These are phyloP conservation scores for Penicillium brevicompactum DNA, from an alignment of 2,329 filamentous ascomycete genomes.

Conservation along the genomic window DNA sequence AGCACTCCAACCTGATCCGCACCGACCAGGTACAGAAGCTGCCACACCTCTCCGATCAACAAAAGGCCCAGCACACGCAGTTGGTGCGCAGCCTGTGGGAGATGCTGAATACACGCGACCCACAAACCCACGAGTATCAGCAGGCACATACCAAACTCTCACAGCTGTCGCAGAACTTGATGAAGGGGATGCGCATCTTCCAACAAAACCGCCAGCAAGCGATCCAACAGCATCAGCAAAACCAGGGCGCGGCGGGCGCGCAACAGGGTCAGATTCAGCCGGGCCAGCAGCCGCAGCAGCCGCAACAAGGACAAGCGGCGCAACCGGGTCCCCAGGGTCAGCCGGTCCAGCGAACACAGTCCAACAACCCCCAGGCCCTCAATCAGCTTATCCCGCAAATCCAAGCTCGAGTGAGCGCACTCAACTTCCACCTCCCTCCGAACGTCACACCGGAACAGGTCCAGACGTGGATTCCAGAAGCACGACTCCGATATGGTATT, in stretches of 20 bases:
- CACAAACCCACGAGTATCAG: conserved; percentile 53
- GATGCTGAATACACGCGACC: conserved; percentile 51
- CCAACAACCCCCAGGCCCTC: conserved; percentile 43
- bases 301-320: conserved; percentile 9
- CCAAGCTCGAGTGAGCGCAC: conserved; percentile 47
- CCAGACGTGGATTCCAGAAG: conserved; percentile 50
- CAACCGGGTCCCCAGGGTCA: conserved; percentile 14
- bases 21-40: conserved; percentile 57
- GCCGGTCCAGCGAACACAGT: conserved; percentile 34
- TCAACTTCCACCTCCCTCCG: conserved; percentile 49
- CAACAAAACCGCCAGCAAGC: conserved; percentile 43
- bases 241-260: conserved; percentile 27
- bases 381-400: conserved; percentile 48
- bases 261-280: conserved; percentile 15
- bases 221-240: conserved; percentile 19
- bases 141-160: conserved; percentile 54
- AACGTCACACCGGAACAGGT: conserved; percentile 47
- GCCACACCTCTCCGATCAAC: conserved; percentile 55
- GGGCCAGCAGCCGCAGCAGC: conserved; percentile 10
- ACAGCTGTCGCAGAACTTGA: conserved; percentile 54
- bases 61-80: conserved; percentile 59
- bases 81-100: conserved; percentile 59
- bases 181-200: conserved; percentile 54
- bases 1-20: conserved; percentile 51
- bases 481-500: conserved; percentile 50